These are phyloP conservation scores for Alternaria arborescens DNA, from an alignment of 2,329 filamentous ascomycete genomes.

Conservation along the genomic window DNA sequence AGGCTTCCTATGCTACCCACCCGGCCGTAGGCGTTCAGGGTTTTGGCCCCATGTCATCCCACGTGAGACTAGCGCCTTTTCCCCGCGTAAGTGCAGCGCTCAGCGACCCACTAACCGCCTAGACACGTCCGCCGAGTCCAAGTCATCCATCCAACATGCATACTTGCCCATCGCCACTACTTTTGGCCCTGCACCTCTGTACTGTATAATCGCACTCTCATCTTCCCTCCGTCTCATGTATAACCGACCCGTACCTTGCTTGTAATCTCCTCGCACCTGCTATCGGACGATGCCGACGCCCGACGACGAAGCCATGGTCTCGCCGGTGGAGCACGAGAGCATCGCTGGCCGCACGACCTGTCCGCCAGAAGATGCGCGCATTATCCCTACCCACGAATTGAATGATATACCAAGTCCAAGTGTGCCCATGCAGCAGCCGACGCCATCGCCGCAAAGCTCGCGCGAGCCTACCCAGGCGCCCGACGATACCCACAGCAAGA, in stretches of 20 bases:
- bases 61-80: conserved; percentile 35
- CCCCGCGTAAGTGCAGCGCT: conserved; percentile 38
- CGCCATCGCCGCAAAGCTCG: conserved; percentile 45
- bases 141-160: conserved; percentile 21
- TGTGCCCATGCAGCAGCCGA: conserved; percentile 45
- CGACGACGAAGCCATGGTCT: conserved; percentile 51
- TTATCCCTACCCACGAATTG: conserved; percentile 40
- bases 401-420: conserved; percentile 35
- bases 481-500: conserved; percentile 40
- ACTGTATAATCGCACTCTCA: conserved; percentile 16
- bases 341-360: conserved; percentile 58
- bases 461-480: conserved; percentile 26
- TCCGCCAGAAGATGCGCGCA: conserved; percentile 57
- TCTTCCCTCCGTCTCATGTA: conserved; percentile 28
- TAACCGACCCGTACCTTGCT: conserved; percentile 21
- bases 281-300: conserved; percentile 60
- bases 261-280: conserved; percentile 40
- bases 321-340: conserved; percentile 53
- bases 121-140: conserved; percentile 28
- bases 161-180: conserved; percentile 19
- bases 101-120: conserved; percentile 29
- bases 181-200: conserved; percentile 14
- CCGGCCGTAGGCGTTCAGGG: conserved; percentile 2
- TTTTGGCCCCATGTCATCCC: conserved; percentile 19
- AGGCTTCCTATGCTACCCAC: background rate